Evolutionary conservation across 192 early-diverging fungal genomes (phyloP).

Genomic region (Dispira simplex): DNA sequence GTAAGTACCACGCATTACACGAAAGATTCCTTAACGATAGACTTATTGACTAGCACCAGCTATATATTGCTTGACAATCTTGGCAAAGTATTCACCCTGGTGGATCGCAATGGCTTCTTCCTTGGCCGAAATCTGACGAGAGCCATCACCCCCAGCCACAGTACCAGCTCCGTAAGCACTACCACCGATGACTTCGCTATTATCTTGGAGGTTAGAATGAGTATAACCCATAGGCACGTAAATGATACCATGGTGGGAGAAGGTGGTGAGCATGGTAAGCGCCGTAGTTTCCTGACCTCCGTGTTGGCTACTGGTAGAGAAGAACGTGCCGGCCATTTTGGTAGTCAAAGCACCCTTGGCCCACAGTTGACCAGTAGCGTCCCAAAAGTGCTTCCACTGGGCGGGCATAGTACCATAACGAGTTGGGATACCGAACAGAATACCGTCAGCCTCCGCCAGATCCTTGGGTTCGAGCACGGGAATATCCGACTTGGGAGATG

Average conservation of each 20-base stretch:
- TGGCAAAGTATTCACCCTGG: slow-evolving; percentile 44
- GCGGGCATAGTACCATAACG: slow-evolving; percentile 58
- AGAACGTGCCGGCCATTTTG: slow-evolving; percentile 62
- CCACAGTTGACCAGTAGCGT: slow-evolving; percentile 42
- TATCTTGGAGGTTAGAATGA: slow-evolving; percentile 31
- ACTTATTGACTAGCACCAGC: neutral
- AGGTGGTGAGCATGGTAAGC: slow-evolving; percentile 42
- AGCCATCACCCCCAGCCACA: slow-evolving; percentile 46
- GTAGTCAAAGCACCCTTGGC: slow-evolving; percentile 33
- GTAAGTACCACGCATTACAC: no score
- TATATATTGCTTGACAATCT: slow-evolving; percentile 18
- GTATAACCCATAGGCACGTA: slow-evolving; percentile 57
- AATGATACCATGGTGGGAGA: slow-evolving; percentile 65
- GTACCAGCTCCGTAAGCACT: slow-evolving; percentile 51
- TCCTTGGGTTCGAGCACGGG: slow-evolving; percentile 35
- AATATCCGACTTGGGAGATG: slow-evolving; percentile 32
- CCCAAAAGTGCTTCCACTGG: slow-evolving; percentile 60
- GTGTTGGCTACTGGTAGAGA: slow-evolving; percentile 55
- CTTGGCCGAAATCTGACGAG: slow-evolving; percentile 36
- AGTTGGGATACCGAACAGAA: slow-evolving; percentile 53
- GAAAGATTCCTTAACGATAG: no score
- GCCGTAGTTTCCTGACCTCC: slow-evolving; percentile 71
- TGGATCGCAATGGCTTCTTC: slow-evolving; percentile 42
- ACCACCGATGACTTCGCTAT: slow-evolving; percentile 49
- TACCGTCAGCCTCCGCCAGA: slow-evolving; percentile 44